Evolutionary conservation across 1,284 basidiomycete species (phyloP).

Genomic region (Fomitopsis betulina): DNA sequence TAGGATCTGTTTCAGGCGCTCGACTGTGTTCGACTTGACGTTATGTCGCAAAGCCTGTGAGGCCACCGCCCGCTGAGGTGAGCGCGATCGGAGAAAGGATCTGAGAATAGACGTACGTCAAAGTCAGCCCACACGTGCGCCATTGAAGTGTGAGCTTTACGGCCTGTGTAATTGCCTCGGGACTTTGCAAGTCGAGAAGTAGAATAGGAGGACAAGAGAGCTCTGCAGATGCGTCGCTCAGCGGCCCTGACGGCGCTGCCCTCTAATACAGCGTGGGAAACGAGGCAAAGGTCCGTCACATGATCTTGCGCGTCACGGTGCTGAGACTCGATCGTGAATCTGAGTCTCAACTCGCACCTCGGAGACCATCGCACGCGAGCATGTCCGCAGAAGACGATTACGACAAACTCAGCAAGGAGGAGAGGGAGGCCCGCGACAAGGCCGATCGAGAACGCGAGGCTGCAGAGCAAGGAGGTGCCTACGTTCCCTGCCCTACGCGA

Average conservation of each 20-base stretch:
- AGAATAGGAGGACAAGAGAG: neutral
- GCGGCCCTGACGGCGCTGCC: neutral
- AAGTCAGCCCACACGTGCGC: slow-evolving; percentile 57
- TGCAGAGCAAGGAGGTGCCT: slow-evolving; percentile 81
- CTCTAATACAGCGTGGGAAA: slow-evolving; percentile 4
- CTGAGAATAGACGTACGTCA: slow-evolving; percentile 39
- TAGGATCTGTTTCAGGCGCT: slow-evolving; percentile 75
- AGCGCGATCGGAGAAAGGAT: slow-evolving; percentile 8
- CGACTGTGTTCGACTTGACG: slow-evolving; percentile 61
- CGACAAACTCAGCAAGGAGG: slow-evolving; percentile 76
- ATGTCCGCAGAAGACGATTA: slow-evolving; percentile 47
- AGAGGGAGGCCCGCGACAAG: slow-evolving; percentile 71
- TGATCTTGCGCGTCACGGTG: neutral
- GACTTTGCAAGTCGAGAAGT: neutral
- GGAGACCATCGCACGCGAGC: neutral
- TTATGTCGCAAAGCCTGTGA: slow-evolving; percentile 41
- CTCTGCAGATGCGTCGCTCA: neutral
- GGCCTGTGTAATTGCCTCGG: neutral
- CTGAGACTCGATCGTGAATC: neutral
- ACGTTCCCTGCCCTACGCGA: slow-evolving; percentile 13
- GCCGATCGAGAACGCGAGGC: slow-evolving; percentile 66
- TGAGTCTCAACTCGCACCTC: neutral
- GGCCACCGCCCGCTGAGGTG: slow-evolving; percentile 9
- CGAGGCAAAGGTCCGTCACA: neutral
- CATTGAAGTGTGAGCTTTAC: slow-evolving; percentile 28